phyloP scores from a whole-genome alignment of 169 alveolate species.

The Plasmodium adleri region DNA sequence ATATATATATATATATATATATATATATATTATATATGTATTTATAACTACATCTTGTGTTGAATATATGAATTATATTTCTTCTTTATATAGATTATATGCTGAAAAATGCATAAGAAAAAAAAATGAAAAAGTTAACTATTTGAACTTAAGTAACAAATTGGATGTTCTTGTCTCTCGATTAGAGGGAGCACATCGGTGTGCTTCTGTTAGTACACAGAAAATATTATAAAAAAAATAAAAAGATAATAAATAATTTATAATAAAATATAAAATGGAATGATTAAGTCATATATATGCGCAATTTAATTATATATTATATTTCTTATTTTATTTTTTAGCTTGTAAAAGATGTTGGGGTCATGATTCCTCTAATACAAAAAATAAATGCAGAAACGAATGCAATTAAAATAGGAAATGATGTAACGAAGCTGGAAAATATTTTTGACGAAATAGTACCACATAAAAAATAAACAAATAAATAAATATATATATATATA shows the following conservation, averaged over 20 bases:
- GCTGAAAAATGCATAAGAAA: slow-evolving; percentile 74
- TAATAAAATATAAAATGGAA: neutral
- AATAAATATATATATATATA: neutral
- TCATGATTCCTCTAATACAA: slow-evolving; percentile 68
- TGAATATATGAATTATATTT: neutral
- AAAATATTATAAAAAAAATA: neutral
- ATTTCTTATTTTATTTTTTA: slow-evolving; percentile 5
- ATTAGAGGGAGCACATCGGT: slow-evolving; percentile 60
- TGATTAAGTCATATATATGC: neutral
- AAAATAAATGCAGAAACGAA: slow-evolving; percentile 63
- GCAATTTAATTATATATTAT: neutral
- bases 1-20: slow-evolving; percentile 1
- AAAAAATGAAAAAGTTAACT: slow-evolving; percentile 66
- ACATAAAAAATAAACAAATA: neutral
- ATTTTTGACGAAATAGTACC: slow-evolving; percentile 68
- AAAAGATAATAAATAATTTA: too few species aligned
- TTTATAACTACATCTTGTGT: neutral
- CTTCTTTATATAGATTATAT: slow-evolving; percentile 22
- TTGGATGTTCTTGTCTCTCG: slow-evolving; percentile 63
- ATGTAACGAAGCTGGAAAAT: slow-evolving; percentile 58
- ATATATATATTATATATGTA: neutral
- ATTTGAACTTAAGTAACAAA: slow-evolving; percentile 59
- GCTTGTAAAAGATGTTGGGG: slow-evolving; percentile 67
- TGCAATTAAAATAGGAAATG: slow-evolving; percentile 68
- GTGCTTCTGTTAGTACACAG: slow-evolving; percentile 49